phyloP scores from a whole-genome alignment of 768 basidiomycete species.

The Mycena venus region DNA sequence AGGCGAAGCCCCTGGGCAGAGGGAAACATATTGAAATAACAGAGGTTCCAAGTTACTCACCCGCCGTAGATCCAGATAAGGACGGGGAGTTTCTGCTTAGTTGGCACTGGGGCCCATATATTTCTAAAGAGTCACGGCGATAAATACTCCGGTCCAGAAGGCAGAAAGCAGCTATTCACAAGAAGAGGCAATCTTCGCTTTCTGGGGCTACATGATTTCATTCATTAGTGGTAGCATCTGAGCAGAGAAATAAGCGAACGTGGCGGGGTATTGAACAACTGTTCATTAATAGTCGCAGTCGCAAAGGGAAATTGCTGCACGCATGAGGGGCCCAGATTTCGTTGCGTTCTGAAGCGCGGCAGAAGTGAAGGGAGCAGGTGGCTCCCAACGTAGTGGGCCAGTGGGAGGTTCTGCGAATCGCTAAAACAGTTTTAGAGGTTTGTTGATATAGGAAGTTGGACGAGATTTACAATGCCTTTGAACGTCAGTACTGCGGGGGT shows the following conservation, averaged over 20 bases:
- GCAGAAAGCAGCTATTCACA: not conserved
- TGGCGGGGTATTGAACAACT: conserved; percentile 22
- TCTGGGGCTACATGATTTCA: not conserved
- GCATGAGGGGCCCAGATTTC: conserved; percentile 13
- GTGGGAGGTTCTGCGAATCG: conserved; percentile 13
- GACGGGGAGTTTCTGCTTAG: not conserved
- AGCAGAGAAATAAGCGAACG: too few relatives aligned
- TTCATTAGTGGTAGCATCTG: too few relatives aligned
- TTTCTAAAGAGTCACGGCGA: not conserved
- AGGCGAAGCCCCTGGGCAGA: not conserved
- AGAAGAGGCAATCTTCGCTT: conserved; percentile 17
- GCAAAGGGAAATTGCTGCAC: conserved; percentile 22
- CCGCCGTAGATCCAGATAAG: conserved; percentile 27
- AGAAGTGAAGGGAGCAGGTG: conserved; percentile 18
- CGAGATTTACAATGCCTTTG: conserved; percentile 5
- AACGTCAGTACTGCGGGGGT: conserved; percentile 16
- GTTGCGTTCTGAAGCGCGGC: conserved; percentile 3
- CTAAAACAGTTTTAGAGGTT: not conserved
- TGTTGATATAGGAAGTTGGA: not conserved
- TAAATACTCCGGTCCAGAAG: not conserved
- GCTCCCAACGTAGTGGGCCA: conserved; percentile 16
- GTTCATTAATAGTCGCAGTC: not conserved
- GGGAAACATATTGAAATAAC: not conserved
- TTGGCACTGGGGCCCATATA: conserved; percentile 14
- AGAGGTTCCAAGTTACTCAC: not conserved